Conservation (phyloP, 495 filamentous ascomycete species). For the Xylaria nigripes region DNA sequence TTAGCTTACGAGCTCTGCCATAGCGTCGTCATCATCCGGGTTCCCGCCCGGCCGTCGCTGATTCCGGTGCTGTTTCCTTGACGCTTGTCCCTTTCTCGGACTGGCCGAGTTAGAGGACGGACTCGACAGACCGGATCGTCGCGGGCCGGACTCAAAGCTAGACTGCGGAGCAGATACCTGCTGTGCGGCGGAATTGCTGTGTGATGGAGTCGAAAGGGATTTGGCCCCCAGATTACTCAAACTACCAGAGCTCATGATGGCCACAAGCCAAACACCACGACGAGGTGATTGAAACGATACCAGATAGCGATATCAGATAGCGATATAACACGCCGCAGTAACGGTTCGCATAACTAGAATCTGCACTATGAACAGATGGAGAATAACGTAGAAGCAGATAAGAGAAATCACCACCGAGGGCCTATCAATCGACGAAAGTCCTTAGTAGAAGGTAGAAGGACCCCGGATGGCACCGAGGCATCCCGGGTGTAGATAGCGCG, state of each 20-base stretch:
- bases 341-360: not conserved
- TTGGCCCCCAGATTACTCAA: slow-evolving; percentile 34
- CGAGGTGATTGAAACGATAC: slow-evolving; percentile 13
- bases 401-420: not conserved
- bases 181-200: slow-evolving; percentile 18
- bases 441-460: not conserved
- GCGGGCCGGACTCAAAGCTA: slow-evolving; percentile 46
- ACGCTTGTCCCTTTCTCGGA: slow-evolving; percentile 64
- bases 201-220: slow-evolving; percentile 31
- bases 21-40: slow-evolving; percentile 60
- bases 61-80: slow-evolving; percentile 64
- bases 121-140: slow-evolving; percentile 53
- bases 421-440: not conserved
- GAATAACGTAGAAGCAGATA: not conserved
- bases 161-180: slow-evolving; percentile 24
- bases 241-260: slow-evolving; percentile 39
- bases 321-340: not conserved
- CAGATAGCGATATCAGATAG: not conserved
- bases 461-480: not conserved
- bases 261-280: slow-evolving; percentile 6
- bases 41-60: slow-evolving; percentile 39
- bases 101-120: slow-evolving; percentile 43
- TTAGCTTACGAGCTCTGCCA: slow-evolving; percentile 62
- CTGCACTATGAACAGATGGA: not conserved
- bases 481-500: not conserved